Evolutionary conservation across 2,329 filamentous ascomycete species (phyloP).

Genomic region (Claviceps arundinis): DNA sequence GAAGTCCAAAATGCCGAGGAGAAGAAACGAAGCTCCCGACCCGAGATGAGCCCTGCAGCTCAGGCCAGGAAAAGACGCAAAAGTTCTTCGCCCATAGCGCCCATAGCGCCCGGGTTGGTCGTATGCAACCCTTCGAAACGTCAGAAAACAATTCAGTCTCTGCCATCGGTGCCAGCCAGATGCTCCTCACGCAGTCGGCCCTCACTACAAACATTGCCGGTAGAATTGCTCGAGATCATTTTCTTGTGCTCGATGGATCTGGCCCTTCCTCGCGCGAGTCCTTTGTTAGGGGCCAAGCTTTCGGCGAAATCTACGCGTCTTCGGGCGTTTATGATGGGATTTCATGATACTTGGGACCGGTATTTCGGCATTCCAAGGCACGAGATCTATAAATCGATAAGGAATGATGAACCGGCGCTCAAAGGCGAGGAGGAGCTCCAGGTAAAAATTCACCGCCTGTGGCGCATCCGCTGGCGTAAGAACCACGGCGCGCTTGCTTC

Average conservation of each 20-base stretch:
- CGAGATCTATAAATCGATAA: background rate
- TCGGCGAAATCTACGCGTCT: constrained; percentile 26
- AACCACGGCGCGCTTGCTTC: background rate
- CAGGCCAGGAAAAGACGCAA: constrained; percentile 33
- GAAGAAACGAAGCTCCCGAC: no score
- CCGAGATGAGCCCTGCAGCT: constrained; percentile 33
- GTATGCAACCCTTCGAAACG: background rate
- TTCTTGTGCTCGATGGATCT: constrained; percentile 36
- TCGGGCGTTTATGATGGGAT: constrained; percentile 23
- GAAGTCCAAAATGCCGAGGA: background rate
- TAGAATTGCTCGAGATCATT: constrained; percentile 40
- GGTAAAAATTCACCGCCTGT: constrained; percentile 17
- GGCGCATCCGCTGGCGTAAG: background rate
- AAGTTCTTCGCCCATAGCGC: constrained; percentile 4
- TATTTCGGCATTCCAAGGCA: constrained; percentile 16
- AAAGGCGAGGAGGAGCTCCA: constrained; percentile 30
- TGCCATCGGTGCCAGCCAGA: constrained; percentile 17
- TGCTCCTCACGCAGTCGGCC: constrained; percentile 14
- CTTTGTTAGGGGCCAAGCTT: constrained; percentile 28
- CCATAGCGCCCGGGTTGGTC: constrained; percentile 4
- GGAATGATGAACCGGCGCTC: background rate
- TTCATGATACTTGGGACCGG: constrained; percentile 25
- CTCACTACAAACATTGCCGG: constrained; percentile 27
- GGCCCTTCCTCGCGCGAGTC: constrained; percentile 31
- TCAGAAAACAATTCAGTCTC: constrained; percentile 16